Conservation (phyloP, 1,139 yeast species). For the Magnusiomyces clavatus region DNA sequence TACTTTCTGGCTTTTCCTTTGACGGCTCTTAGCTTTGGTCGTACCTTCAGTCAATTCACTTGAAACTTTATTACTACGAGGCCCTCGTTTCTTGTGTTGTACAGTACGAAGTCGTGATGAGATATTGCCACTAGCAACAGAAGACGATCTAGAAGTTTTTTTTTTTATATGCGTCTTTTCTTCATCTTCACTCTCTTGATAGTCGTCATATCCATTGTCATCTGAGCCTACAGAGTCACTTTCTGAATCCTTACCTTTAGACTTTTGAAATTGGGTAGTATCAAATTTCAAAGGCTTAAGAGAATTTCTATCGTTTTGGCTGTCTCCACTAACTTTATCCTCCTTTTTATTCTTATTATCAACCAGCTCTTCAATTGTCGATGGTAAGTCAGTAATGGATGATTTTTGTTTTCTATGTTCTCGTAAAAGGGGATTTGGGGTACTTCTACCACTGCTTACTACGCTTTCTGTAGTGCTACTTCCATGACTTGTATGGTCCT, state of each 20-base stretch:
- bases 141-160: background rate
- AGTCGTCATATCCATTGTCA: background rate
- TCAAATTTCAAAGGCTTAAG: background rate
- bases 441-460: no score
- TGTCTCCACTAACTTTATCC: background rate
- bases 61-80: background rate
- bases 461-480: no score
- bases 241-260: background rate
- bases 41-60: no score
- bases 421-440: no score
- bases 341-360: background rate
- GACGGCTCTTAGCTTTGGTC: no score
- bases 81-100: background rate
- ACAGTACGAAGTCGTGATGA: no score
- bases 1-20: no score
- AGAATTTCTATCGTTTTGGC: background rate
- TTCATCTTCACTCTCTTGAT: background rate
- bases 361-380: background rate
- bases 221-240: background rate
- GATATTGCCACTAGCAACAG: no score
- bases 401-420: no score
- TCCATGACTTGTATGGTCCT: no score
- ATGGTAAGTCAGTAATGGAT: no score
- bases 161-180: background rate
- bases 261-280: background rate